Base-by-base conservation (phyloP, 2,329 filamentous ascomycete genomes). In the Blumeria hordei region DNA sequence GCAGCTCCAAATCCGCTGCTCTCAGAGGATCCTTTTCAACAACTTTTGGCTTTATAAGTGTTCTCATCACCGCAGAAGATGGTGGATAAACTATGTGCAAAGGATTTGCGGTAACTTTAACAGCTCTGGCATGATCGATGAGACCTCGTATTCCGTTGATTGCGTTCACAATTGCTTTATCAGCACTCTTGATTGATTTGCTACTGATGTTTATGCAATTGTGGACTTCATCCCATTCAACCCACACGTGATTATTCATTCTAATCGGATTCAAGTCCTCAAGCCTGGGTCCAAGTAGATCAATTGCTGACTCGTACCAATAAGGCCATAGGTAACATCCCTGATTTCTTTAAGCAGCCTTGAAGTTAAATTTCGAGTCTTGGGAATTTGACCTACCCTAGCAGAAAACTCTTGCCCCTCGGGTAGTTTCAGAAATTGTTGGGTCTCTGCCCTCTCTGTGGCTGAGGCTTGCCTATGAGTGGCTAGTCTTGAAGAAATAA, bases 21-120 rank as follows among this genome's bases (percentile, higher is more conserved):
- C 35, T 28, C 43, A 18, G 21, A 11, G 16, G 41, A 41, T 53
- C 51, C 11, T 21, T 52, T 14, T 50, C 28, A 11, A 57, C 18
- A 44, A 32, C 6, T 54, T 45, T 47, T 41, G 60, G 56, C 18
- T 54, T 37, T 9, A 60, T 18, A 41, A 60, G 37, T 16, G 45
- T 55, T 35, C 56, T 53, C 35, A 61, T 62, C 14, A 55, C 55
- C 3, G 33, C 55, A 35, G 52, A 51, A 35, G 39, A 58, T 9
- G 63, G 63, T 3, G 63, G 63, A 12, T 60, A 55, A 11, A 63
- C 57, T 21, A 65, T 57, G 32, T 60, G 62, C 3, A 60, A 14
- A 8, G 62, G 59, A 8, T 53, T 56, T 43, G 60, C 60, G 11
- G 55, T 58, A 7, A 60, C 53, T 9, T 51, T 49, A 50, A 54